Percentiles rank a stretch among this genome's conserved stretches.
phyloP scores from a whole-genome alignment of 1,284 basidiomycete genomes.

The Ceratobasidium sp. region DNA sequence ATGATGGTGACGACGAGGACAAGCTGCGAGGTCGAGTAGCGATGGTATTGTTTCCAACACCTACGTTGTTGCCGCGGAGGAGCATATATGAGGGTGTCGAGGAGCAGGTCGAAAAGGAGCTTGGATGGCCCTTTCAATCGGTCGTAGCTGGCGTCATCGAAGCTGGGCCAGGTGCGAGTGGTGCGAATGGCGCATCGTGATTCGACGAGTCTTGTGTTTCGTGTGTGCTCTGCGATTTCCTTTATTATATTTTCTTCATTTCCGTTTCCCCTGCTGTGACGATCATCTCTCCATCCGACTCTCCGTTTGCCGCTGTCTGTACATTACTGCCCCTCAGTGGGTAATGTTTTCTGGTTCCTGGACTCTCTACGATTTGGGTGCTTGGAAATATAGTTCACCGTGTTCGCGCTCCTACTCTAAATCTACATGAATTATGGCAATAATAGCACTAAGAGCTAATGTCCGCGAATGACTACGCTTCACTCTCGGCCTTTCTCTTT shows the following conservation, averaged over 20 bases:
- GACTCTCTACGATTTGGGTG: not conserved
- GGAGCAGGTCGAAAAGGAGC: conserved; percentile 27
- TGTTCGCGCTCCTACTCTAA: not conserved
- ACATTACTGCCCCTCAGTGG: conserved; percentile 26
- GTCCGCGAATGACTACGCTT: not conserved
- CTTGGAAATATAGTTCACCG: not conserved
- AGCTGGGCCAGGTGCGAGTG: not conserved
- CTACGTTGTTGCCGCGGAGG: conserved; percentile 13
- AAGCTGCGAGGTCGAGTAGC: not conserved
- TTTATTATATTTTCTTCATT: not conserved
- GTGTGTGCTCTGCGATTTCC: too few species aligned
- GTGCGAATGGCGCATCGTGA: conserved; percentile 1
- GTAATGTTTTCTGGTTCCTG: not conserved
- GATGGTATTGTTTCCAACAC: conserved; percentile 16
- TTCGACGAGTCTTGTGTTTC: not conserved
- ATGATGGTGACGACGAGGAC: conserved; percentile 12
- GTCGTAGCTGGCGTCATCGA: conserved; percentile 20
- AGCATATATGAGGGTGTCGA: conserved; percentile 33
- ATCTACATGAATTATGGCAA: not conserved
- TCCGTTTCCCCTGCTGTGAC: conserved; percentile 9
- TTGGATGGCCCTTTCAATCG: conserved; percentile 27
- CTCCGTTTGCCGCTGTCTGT: conserved; percentile 33
- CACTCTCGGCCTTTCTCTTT: conserved; percentile 22
- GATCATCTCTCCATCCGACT: conserved; percentile 13
- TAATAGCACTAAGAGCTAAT: not conserved